Evolutionary conservation across 768 basidiomycete genomes (phyloP), one percentile per base, ranked within the genome.

Genomic region (Tylopilus balloui): DNA sequence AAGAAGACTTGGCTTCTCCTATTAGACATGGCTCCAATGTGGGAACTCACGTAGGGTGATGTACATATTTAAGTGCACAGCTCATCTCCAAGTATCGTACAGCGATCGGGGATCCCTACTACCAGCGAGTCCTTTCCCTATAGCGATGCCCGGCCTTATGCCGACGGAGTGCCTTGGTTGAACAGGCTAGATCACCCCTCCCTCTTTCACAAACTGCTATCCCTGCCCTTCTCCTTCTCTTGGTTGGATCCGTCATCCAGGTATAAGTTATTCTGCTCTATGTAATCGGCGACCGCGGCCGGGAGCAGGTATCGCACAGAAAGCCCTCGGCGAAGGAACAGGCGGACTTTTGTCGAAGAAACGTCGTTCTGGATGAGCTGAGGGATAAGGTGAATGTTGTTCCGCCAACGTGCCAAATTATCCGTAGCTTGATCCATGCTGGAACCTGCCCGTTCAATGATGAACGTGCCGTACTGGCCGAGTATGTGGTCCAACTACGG

Each of bases 311-410:
- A 99, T 57, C 88, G 84, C 56, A 88, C 82, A 27, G 86, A 88
- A 25, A 92, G 78, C 11, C 88, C 88, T 56, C 87, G 78, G 60
- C 87, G 76, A 45, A 91, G 72, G 71, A 90, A 88, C 25, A 89
- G 66, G 28, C 87, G 84, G 55, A 83, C 92, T 75, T 96, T 97
- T 19, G 94, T 96, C 56, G 89, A 92, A 7, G 92, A 94, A 38
- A 97, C 93, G 64, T 97, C 93, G 64, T 97, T 97, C 71, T 95
- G 92, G 56, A 97, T 95, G 47, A 95, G 78, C 67, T 96, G 93
- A 47, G 88, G 86, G 59, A 96, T 86, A 52, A 98, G 81, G 62
- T 92, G 84, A 52, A 95, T 92, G 63, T 92, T 94, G 64, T 80
- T 76, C 53, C 83, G 82, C 85, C 81, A 86, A 53, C 77, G 79